These are phyloP conservation scores for Sambucus nigra DNA, from an alignment of 129 eudicot species.

Conservation along the genomic window DNA sequence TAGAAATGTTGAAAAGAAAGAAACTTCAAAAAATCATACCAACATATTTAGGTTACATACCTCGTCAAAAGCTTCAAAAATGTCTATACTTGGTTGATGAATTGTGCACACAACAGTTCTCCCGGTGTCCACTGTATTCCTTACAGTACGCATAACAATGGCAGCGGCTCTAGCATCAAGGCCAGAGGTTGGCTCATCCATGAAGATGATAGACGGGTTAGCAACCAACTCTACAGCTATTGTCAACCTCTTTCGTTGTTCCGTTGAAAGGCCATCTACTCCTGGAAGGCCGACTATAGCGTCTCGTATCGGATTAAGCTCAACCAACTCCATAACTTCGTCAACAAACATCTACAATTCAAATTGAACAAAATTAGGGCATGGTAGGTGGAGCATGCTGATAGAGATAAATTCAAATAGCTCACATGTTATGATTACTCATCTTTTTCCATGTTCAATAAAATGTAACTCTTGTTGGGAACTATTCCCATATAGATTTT, in stretches of 20 bases:
- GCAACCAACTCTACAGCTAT: conserved; percentile 84
- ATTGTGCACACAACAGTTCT: conserved; percentile 84
- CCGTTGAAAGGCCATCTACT: conserved; percentile 65
- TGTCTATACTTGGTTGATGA: conserved; percentile 81
- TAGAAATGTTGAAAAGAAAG: conserved; percentile 51
- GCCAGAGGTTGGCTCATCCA: conserved; percentile 91
- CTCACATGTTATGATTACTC: too few relatives aligned
- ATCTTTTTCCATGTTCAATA: too few relatives aligned
- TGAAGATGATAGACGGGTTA: conserved; percentile 77
- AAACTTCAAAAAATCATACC: background rate
- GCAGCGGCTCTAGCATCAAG: conserved; percentile 93
- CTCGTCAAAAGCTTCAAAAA: conserved; percentile 80
- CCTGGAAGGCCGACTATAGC: conserved; percentile 77
- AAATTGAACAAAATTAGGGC: too few relatives aligned
- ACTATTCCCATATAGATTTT: too few relatives aligned
- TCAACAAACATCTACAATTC: conserved; percentile 74
- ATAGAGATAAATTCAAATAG: too few relatives aligned
- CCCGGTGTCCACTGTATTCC: conserved; percentile 77
- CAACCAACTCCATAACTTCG: conserved; percentile 79
- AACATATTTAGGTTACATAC: too few relatives aligned
- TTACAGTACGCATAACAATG: conserved; percentile 64
- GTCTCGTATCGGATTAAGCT: conserved; percentile 37
- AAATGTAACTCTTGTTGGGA: too few relatives aligned
- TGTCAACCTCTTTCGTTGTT: conserved; percentile 77
- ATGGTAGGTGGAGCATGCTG: too few relatives aligned